A percentile compares a stretch with the other conserved stretches of the same genome.
These are phyloP conservation scores for Papilionanthe hybrid DNA, from an alignment of 116 monocot genomes.

Conservation along the genomic window DNA sequence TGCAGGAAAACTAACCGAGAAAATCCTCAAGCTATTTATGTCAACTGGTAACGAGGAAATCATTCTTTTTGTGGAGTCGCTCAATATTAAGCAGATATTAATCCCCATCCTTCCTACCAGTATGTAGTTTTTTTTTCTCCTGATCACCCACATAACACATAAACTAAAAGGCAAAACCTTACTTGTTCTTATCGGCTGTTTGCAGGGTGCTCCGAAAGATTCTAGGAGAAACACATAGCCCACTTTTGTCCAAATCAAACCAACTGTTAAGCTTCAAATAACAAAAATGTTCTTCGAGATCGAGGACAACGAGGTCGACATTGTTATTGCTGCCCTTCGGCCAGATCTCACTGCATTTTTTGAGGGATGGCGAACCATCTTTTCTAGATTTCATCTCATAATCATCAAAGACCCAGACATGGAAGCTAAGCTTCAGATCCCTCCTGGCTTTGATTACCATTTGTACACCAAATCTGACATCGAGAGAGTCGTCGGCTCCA, in stretches of 20 bases:
- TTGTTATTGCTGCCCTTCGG: slow-evolving; percentile 64
- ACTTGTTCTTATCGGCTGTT: background rate
- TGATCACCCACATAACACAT: background rate
- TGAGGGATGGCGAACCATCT: slow-evolving; percentile 64
- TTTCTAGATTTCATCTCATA: slow-evolving; percentile 65
- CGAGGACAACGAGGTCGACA: slow-evolving; percentile 63
- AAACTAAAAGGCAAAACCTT: background rate
- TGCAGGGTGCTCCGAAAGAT: slow-evolving; percentile 86
- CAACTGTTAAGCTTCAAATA: background rate
- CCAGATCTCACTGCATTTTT: slow-evolving; percentile 61
- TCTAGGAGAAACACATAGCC: slow-evolving; percentile 14
- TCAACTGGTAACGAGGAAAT: slow-evolving; percentile 72
- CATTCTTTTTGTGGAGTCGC: slow-evolving; percentile 38
- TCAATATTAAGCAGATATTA: slow-evolving; percentile 60
- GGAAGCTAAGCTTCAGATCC: slow-evolving; percentile 50
- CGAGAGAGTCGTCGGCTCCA: slow-evolving; percentile 24
- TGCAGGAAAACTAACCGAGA: slow-evolving; percentile 89
- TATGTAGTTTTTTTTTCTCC: slow-evolving; percentile 21
- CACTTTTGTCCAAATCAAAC: too few relatives aligned
- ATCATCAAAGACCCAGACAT: slow-evolving; percentile 75
- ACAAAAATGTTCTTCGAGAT: slow-evolving; percentile 51
- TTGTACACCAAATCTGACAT: slow-evolving; percentile 72
- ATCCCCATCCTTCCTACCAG: slow-evolving; percentile 80
- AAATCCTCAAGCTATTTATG: slow-evolving; percentile 71
- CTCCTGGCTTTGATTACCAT: slow-evolving; percentile 72